Conservation (phyloP, 163 green algal species). For the Botryococcus braunii region DNA sequence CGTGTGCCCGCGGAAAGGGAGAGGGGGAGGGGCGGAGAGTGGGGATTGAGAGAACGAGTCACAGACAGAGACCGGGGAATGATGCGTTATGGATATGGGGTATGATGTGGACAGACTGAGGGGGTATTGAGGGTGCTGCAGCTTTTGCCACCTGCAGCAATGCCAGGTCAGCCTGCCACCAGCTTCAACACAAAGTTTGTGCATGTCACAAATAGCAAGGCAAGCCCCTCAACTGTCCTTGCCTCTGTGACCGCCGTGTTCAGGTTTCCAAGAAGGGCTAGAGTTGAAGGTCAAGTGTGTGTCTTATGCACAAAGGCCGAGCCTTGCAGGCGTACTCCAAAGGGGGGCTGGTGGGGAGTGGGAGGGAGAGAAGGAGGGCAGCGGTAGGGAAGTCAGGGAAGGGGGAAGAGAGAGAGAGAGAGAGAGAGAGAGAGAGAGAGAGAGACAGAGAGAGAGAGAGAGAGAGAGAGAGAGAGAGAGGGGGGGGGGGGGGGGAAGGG, state of each 20-base stretch:
- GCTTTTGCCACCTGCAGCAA: conserved; percentile 46
- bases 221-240: conserved; percentile 10
- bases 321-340: neutral
- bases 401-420: no score
- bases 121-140: conserved; percentile 4
- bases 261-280: neutral
- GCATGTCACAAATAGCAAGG: conserved; percentile 67
- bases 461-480: no score
- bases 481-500: no score
- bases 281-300: neutral
- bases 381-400: no score
- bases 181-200: conserved; percentile 74
- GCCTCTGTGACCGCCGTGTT: neutral
- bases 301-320: neutral
- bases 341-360: neutral
- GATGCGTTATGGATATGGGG: neutral
- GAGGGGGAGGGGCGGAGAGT: neutral
- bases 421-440: no score
- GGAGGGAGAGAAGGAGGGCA: no score
- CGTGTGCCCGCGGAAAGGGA: neutral
- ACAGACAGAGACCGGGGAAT: neutral
- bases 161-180: conserved; percentile 49
- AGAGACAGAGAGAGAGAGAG: no score
- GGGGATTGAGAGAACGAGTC: neutral
- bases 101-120: neutral